Conservation (phyloP, 1,139 yeast genomes). For the Lodderomyces pseudojiufengensis region DNA sequence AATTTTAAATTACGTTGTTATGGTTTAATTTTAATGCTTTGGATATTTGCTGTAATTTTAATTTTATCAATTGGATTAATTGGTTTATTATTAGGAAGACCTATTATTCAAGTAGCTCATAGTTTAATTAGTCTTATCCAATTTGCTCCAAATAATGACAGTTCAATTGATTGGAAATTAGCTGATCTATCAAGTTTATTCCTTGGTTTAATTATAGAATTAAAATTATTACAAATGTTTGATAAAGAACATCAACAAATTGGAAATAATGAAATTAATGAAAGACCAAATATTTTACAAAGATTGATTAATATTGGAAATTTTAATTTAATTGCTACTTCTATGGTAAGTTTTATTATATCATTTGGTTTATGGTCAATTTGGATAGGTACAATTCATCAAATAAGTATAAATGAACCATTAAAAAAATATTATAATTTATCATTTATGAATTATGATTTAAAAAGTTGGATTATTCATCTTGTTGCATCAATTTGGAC, state of each 20-base stretch:
- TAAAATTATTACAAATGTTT: constrained; percentile 16
- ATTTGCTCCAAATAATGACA: not conserved
- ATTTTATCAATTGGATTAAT: constrained; percentile 30
- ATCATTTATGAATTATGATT: constrained; percentile 5
- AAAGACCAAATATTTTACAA: not conserved
- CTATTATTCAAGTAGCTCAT: constrained; percentile 19
- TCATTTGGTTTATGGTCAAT: constrained; percentile 14
- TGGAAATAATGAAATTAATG: constrained; percentile 11
- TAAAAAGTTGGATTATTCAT: constrained; percentile 16
- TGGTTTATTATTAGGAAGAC: constrained; percentile 42
- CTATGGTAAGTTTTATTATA: no score
- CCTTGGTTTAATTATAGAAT: constrained; percentile 20
- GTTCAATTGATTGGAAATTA: constrained; percentile 20
- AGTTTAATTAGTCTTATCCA: not conserved
- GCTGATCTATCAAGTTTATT: constrained; percentile 25
- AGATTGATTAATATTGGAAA: not conserved
- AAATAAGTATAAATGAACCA: constrained; percentile 25
- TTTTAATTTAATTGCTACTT: no score
- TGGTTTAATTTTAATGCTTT: constrained; percentile 53
- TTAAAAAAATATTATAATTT: constrained; percentile 9
- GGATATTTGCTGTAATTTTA: constrained; percentile 65
- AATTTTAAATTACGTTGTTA: constrained; percentile 59
- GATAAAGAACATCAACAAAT: constrained; percentile 12
- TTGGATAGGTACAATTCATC: constrained; percentile 25
- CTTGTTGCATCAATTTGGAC: constrained; percentile 24